Base-by-base conservation (phyloP, 139 green algal genomes). In the Monoraphidium neglectum region DNA sequence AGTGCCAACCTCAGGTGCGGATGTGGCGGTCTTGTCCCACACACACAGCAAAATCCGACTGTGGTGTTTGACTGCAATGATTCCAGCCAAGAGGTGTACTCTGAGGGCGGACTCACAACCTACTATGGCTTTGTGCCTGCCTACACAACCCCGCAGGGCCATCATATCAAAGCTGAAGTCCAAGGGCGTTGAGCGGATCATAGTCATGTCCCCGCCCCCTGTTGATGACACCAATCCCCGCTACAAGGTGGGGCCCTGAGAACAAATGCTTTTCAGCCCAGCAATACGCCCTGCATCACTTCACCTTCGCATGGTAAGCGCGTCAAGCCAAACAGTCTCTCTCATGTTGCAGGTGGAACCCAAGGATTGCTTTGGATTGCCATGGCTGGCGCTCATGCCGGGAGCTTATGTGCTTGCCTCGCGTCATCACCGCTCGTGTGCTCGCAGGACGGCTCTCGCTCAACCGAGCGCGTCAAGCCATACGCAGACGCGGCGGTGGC, bases 161-260 rank as follows among this genome's bases (percentile, higher is more conserved):
- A 91, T 97, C 6, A 87, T 97, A 59, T 2, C 8, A 23, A 51
- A 82, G 43, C 57, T 90, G 16, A 46, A 60, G 21, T 28, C 3
- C 0, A 47, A 65, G 24, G 81, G 81, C 26, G 80, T 90, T 16
- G 4, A 54, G 12, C 64, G 70, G 15, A 82, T 94, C 0, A 16
- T 97, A 40, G 65, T 97, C 12, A 84, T 97, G 46, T 93, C 92
- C 2, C 90, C 92, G 4, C 90, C 91, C 0, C 92, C 93, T 1
- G 82, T 97, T 5, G 76, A 82, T 26, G 88, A 94, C 77, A 87
- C 66, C 86, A 91, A 32, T 37, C 72, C 3, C 60, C 67, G 78
- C 81, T 85, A 15, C 69, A 68, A 28, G n/a, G 21, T 26, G 5
- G 60, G 12, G 40, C 24, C 43, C 15, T 46, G 24, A 28, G 70